Evolutionary conservation across 2,329 filamentous ascomycete species (phyloP).

Genomic region (Exserohilum turcica): DNA sequence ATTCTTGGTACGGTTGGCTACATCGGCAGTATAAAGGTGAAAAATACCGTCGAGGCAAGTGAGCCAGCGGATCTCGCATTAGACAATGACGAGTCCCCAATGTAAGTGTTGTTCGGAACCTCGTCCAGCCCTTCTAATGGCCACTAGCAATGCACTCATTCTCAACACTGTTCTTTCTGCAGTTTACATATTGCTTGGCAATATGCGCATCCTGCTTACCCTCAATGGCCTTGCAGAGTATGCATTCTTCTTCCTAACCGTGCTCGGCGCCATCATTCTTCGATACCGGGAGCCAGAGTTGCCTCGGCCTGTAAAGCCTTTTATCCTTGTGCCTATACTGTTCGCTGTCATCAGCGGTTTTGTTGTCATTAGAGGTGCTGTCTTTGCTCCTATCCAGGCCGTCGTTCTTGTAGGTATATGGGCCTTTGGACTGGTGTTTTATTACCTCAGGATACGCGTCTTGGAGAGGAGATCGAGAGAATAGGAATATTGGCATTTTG

Average conservation of each 20-base stretch:
- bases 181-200: slow-evolving; percentile 65
- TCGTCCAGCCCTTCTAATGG: not conserved
- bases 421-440: slow-evolving; percentile 30
- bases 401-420: slow-evolving; percentile 38
- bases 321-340: slow-evolving; percentile 58
- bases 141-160: slow-evolving; percentile 39
- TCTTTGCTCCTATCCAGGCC: slow-evolving; percentile 44
- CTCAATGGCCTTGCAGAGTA: slow-evolving; percentile 54
- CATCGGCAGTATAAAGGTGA: slow-evolving; percentile 35
- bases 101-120: slow-evolving; percentile 21
- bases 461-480: slow-evolving; percentile 1
- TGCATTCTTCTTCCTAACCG: slow-evolving; percentile 68
- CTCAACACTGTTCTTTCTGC: slow-evolving; percentile 50
- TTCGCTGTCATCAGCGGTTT: slow-evolving; percentile 62
- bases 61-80: slow-evolving; percentile 29
- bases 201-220: slow-evolving; percentile 66
- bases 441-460: slow-evolving; percentile 18
- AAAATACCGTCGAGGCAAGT: slow-evolving; percentile 8
- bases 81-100: slow-evolving; percentile 45
- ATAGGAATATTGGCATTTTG: too few relatives aligned
- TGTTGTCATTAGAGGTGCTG: slow-evolving; percentile 42
- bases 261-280: slow-evolving; percentile 63
- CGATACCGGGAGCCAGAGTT: slow-evolving; percentile 62
- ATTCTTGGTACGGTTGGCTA: slow-evolving; percentile 37
- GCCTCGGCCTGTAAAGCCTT: slow-evolving; percentile 62